Base-by-base conservation (phyloP, 371 early-diverging fungal genomes). In the Mortierella sp. region DNA sequence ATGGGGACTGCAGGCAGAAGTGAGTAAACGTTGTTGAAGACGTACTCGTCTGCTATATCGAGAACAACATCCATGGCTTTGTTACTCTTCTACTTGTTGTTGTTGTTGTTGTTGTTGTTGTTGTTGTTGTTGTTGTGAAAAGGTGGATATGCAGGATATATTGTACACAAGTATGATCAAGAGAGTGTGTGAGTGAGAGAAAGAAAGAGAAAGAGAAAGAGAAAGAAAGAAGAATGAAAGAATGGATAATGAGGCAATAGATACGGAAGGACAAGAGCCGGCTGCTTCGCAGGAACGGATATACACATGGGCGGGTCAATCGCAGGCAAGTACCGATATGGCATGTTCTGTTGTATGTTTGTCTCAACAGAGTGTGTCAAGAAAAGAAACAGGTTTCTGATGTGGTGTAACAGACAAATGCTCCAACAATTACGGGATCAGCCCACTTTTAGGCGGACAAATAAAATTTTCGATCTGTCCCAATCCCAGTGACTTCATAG, bases 61-160 rank as follows among this genome's bases (percentile, higher is more conserved):
- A 96, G 87, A 20, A 92, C 87, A 37, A 90, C 77, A 71, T 96
- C 96, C 96, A 96, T 96, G 35, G 37, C 75, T 52, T 3, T 52
- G 5, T 18, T 16, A 20, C 18, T 22, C n/a, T 16, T n/a, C n/a
- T 52, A 52, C 8, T 52, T 8, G 8, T 6, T 52, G 18, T n/a
- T 20, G 10, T n/a, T 52, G 8, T n/a, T 52, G n/a, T n/a, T 16
- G 43, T 43, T 43, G 1, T 43, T 43, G 14, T 43, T 43, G 14
- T 11, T 43, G 3, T 16, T 43, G 16, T 43, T 43, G 10, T 43
- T 14, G 9, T 16, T 43, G 11, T 43, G n/a, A n/a, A n/a, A n/a
- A n/a, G n/a, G n/a, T n/a, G n/a, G n/a, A n/a, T n/a, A n/a, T n/a
- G n/a, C n/a, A n/a, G n/a, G n/a, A n/a, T n/a, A n/a, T n/a, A n/a